phyloP scores from a whole-genome alignment of 2,329 filamentous ascomycete species.

The Torrubiella hemipterigena region DNA sequence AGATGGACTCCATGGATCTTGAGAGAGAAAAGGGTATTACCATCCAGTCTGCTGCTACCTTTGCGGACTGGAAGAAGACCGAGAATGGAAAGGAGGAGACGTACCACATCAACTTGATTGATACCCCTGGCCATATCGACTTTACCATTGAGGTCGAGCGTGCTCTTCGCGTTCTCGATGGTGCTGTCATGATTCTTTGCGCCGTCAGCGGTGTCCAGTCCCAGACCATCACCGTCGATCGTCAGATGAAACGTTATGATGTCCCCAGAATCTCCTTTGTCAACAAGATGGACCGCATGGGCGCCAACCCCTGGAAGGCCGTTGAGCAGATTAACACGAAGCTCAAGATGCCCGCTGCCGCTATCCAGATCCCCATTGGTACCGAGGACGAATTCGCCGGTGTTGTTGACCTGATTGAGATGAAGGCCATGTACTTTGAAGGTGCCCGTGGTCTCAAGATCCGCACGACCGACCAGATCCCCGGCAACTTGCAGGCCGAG shows the following conservation, averaged over 20 bases:
- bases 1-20: conserved; percentile 99
- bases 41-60: conserved; percentile 95
- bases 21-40: conserved; percentile 98
- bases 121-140: conserved; percentile 96
- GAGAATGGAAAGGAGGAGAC: conserved; percentile 74
- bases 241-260: conserved; percentile 98
- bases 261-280: conserved; percentile 91
- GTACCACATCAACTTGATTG: conserved; percentile 97
- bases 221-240: conserved; percentile 95
- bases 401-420: conserved; percentile 82
- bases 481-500: conserved; percentile 63
- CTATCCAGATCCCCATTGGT: conserved; percentile 89
- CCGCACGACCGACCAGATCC: conserved; percentile 66
- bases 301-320: conserved; percentile 94
- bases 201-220: conserved; percentile 95
- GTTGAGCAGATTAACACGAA: conserved; percentile 97
- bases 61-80: conserved; percentile 91
- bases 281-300: conserved; percentile 99
- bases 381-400: conserved; percentile 84
- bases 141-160: conserved; percentile 98
- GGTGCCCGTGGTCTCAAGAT: conserved; percentile 71
- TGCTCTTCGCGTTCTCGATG: conserved; percentile 86
- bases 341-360: conserved; percentile 83
- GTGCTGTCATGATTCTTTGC: conserved; percentile 96
- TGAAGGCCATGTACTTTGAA: conserved; percentile 90